phyloP scores from a whole-genome alignment of 208 protist genomes.

The Histomonas meleagridis region DNA sequence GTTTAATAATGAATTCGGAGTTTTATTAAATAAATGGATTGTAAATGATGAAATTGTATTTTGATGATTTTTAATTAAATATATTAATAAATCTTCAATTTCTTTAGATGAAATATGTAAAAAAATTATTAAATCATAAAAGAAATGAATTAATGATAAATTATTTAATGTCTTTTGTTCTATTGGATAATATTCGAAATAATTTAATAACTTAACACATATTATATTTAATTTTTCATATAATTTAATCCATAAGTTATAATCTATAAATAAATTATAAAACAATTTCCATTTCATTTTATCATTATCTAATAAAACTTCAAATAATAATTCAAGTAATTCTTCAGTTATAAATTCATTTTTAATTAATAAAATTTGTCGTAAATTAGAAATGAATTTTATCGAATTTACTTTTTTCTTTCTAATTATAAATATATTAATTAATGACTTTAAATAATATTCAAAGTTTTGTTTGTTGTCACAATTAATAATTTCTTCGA shows the following conservation, averaged over 20 bases:
- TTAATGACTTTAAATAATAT: neutral
- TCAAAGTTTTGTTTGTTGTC: neutral
- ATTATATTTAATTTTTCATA: neutral
- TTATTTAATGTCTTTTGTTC: no score
- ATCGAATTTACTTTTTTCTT: neutral
- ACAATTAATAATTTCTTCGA: neutral
- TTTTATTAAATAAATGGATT: neutral
- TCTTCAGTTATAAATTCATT: neutral
- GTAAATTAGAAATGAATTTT: neutral
- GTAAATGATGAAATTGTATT: neutral
- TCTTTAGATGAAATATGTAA: neutral
- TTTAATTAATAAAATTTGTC: neutral
- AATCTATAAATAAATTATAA: neutral
- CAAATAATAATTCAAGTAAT: neutral
- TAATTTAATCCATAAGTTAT: neutral
- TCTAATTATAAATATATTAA: neutral
- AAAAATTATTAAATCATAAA: neutral
- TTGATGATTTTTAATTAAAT: neutral
- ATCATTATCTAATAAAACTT: neutral
- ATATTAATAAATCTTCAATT: neutral
- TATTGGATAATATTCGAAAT: neutral
- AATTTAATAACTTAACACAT: neutral
- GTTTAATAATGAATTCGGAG: neutral
- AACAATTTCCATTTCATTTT: neutral
- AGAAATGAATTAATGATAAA: neutral